Conservation (phyloP, 2,329 filamentous ascomycete species). For the Myriosclerotinia duriaeana region DNA sequence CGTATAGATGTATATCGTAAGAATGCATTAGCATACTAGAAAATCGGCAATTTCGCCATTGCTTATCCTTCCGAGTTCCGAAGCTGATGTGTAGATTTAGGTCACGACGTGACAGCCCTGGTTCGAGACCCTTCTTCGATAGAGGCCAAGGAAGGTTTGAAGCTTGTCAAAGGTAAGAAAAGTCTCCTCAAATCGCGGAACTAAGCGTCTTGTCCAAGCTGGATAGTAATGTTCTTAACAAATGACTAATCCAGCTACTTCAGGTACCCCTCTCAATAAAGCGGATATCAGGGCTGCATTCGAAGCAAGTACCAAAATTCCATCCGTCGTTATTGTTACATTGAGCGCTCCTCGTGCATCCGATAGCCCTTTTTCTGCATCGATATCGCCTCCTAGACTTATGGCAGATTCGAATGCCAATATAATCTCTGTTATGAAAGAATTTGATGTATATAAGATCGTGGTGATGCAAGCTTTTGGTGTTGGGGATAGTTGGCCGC, state of each 20-base stretch:
- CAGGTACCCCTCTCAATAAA: constrained; percentile 40
- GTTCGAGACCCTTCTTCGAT: constrained; percentile 45
- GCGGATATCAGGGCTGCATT: constrained; percentile 46
- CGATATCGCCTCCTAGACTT: constrained; percentile 34
- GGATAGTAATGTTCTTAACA: neutral
- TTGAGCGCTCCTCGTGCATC: constrained; percentile 41
- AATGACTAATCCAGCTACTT: neutral
- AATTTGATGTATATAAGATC: constrained; percentile 40
- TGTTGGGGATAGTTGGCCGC: constrained; percentile 46
- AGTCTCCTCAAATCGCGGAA: neutral
- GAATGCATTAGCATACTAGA: neutral
- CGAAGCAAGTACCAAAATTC: constrained; percentile 49
- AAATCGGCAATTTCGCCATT: constrained; percentile 11
- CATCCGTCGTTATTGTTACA: constrained; percentile 46
- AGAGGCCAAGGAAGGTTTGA: constrained; percentile 41
- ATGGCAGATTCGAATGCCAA: constrained; percentile 48
- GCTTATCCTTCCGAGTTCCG: neutral
- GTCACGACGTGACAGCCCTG: constrained; percentile 49
- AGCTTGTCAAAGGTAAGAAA: constrained; percentile 42
- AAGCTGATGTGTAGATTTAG: constrained; percentile 16
- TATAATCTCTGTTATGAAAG: constrained; percentile 42
- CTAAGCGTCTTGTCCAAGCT: neutral
- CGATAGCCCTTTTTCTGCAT: constrained; percentile 35
- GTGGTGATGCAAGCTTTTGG: constrained; percentile 53
- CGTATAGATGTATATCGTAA: constrained; percentile 14